Evolutionary conservation across 148 eudicot genomes (phyloP), one percentile per base, ranked within the genome.

Genomic region (Hydrangea macrophylla): DNA sequence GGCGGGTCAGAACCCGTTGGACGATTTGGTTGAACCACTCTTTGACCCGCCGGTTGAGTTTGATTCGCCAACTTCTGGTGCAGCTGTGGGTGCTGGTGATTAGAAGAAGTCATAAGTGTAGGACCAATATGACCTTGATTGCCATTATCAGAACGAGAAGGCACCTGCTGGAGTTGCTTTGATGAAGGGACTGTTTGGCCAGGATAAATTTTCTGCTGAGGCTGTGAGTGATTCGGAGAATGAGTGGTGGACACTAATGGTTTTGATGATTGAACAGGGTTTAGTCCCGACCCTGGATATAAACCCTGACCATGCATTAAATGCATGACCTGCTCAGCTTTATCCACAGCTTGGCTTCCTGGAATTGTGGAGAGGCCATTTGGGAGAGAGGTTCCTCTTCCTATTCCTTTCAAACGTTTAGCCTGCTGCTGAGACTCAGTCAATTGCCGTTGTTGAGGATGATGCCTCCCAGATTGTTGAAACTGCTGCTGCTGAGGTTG

Each of bases 401-500:
- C 92, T 42, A 79, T 78, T 69, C 86, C 98, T 69, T 83, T 93
- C 63, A 65, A 60, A 69, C 69, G 62, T 76, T 88, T 90, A 75
- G 82, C 79, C 67, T 79, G 89, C 55, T 79, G 89, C 75, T 84
- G 91, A 75, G 84, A 30, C 71, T 84, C 84, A 23, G 76, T 44
- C 70, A 70, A 87, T 67, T 80, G 86, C 18, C 84, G 75, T 68
- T 90, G 98, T 68, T 76, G 88, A 40, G 90, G 96, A 62, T 90
- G 94, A 68, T 79, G 86, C 80, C 93, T 82, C 20, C 86, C 78
- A 50, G 92, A 67, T 70, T 88, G 93, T 37, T 71, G 86, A 58
- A 75, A 72, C 75, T 80, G 89, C 60, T 75, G 53, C 23, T 35
- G 39, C 39, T 70, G 88, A 25, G 70, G 71, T 54, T 84, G 91